These are phyloP conservation scores for Kockiozyma suomiensis DNA, from an alignment of 805 yeast genomes.

Conservation along the genomic window DNA sequence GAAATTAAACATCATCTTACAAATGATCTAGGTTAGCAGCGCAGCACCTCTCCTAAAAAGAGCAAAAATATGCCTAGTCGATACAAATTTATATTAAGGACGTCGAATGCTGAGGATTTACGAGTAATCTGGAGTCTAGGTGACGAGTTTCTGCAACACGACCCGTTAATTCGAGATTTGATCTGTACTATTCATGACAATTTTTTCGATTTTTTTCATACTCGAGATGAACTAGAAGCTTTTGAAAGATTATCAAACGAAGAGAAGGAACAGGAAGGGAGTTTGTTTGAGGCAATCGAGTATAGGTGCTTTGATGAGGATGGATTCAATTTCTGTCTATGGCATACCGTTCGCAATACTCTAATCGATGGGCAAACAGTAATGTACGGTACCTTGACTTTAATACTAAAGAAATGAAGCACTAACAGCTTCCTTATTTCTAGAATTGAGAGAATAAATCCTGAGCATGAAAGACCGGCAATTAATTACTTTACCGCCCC, in stretches of 20 bases:
- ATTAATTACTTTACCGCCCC: neutral
- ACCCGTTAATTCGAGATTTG: slow-evolving; percentile 12
- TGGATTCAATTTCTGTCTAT: slow-evolving; percentile 16
- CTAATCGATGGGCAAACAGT: slow-evolving; percentile 15
- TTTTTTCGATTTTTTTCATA: slow-evolving; percentile 15
- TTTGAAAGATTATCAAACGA: neutral
- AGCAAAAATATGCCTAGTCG: neutral
- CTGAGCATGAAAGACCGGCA: too few relatives aligned
- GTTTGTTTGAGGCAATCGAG: neutral
- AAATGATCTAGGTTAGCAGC: too few relatives aligned
- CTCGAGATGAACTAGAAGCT: neutral
- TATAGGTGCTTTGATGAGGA: slow-evolving; percentile 13
- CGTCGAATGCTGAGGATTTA: neutral
- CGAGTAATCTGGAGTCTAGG: neutral
- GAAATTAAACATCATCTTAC: too few relatives aligned
- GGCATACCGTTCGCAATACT: slow-evolving; percentile 7
- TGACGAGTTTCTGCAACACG: neutral
- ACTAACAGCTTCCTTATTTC: too few relatives aligned
- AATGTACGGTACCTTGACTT: slow-evolving; percentile 1
- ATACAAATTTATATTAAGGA: neutral
- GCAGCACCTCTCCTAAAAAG: too few relatives aligned
- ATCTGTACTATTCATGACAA: slow-evolving; percentile 13
- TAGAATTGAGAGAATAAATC: neutral
- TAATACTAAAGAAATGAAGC: too few relatives aligned
- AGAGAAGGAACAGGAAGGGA: neutral